Percentiles rank a stretch among this genome's conserved stretches.
phyloP scores from a whole-genome alignment of 345 rosid species.

The Hibiscus trionum region DNA sequence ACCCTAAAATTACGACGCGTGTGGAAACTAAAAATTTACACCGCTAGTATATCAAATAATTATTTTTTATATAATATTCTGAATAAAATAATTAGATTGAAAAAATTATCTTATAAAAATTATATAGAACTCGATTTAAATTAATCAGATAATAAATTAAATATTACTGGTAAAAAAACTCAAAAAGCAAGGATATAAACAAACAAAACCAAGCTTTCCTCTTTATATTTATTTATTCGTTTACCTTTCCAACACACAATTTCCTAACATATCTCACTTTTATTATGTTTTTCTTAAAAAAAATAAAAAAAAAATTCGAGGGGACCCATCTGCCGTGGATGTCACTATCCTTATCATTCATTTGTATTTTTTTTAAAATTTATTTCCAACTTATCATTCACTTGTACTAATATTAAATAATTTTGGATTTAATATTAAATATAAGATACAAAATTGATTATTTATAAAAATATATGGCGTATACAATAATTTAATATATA shows the following conservation, averaged over 20 bases:
- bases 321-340: constrained; percentile 10
- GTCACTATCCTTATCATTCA: constrained; percentile 30
- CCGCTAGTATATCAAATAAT: too few relatives aligned
- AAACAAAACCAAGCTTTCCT: neutral
- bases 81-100: too few relatives aligned
- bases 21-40: too few relatives aligned
- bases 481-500: neutral
- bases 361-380: too few relatives aligned
- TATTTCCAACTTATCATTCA: neutral
- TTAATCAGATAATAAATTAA: too few relatives aligned
- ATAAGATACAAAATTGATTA: neutral
- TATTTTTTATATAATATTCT: too few relatives aligned
- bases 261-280: neutral
- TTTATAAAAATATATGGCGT: too few relatives aligned
- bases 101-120: too few relatives aligned
- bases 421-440: neutral
- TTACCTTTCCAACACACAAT: neutral
- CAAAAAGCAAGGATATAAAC: neutral
- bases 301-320: neutral
- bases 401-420: constrained; percentile 19
- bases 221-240: neutral
- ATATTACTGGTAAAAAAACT: neutral
- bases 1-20: too few relatives aligned
- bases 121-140: too few relatives aligned
- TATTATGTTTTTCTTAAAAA: neutral